Base-by-base conservation (phyloP, 2,329 filamentous ascomycete genomes). In the Trichoderma oligosporum region DNA sequence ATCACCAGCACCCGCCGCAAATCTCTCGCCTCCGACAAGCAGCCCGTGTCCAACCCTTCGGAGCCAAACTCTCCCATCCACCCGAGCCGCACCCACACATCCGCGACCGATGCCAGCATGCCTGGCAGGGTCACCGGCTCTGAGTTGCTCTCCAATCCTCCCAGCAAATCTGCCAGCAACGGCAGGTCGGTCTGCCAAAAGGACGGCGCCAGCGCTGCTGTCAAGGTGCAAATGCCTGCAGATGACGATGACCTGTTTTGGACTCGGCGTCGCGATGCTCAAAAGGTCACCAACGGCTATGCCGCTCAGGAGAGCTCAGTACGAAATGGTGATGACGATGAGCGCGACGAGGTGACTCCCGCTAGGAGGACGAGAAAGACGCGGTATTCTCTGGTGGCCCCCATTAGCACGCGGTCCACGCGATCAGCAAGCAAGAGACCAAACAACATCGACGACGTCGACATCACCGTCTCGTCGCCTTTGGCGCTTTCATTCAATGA, bases 361-460 rank as follows among this genome's bases (percentile, higher is more conserved):
- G 63, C 63, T 36, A 65, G 64, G 51, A 68, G 60, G 62, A 70
- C 68, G 45, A 70, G 69, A 47, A 69, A 64, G 65, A 72, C 71
- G 64, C 71, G 73, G 57, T 67, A 72, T 57, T 72, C 71, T 42
- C 61, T 66, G 62, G 71, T 61, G 54, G 62, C 68, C 47, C 67
- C 67, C 44, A 66, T 67, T 60, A 73, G 67, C 61, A 72, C 68
- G 46, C 72, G 78, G 48, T 71, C 76, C 46, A 81, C 78, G 39
- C 76, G 79, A 36, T 80, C 77, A 12, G 72, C 77, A 18, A 73
- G 72, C 65, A 84, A 83, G 76, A 73, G 81, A 57, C 71, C 78
- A 6, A 66, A 33, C 38, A 72, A 38, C 51, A 72, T 79, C 67
- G 81, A 85, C 61, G 81, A 83, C 58, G 68, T 76, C 14, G 82